phyloP scores from a whole-genome alignment of 257 asterid species.

The Solanum tarijense region DNA sequence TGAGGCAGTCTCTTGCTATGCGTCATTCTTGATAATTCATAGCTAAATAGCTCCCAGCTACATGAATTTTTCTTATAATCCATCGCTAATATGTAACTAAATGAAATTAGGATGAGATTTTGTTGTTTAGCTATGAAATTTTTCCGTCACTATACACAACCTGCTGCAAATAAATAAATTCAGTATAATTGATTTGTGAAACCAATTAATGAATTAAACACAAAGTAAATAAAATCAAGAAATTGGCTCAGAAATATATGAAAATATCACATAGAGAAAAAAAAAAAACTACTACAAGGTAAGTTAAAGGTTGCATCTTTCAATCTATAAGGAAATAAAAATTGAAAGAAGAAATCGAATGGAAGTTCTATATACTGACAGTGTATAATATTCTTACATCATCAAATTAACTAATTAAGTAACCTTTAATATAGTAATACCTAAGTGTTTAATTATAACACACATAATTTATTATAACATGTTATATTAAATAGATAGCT shows the following conservation, averaged over 20 bases:
- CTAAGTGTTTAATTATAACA: neutral
- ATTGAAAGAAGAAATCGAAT: neutral
- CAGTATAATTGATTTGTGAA: neutral
- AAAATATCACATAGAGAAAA: neutral
- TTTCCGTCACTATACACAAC: neutral
- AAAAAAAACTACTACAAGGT: neutral
- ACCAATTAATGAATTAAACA: neutral
- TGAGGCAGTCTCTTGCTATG: too few species aligned
- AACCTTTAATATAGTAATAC: neutral
- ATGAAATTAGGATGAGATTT: too few species aligned
- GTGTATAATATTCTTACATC: neutral
- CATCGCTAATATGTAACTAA: too few species aligned
- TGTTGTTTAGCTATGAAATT: too few species aligned
- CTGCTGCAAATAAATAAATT: neutral
- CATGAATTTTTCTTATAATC: too few species aligned
- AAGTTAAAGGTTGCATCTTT: neutral
- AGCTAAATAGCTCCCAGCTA: too few species aligned
- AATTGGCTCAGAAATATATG: neutral
- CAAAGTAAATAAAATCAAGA: neutral
- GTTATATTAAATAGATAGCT: neutral
- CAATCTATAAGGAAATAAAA: neutral
- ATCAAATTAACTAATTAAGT: neutral
- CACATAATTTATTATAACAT: neutral
- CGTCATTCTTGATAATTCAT: too few species aligned
- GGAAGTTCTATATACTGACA: neutral